Percentiles rank a stretch among this genome's conserved stretches.
These are phyloP conservation scores for Candida rishiriensis DNA, from an alignment of 805 yeast species.

Conservation along the genomic window DNA sequence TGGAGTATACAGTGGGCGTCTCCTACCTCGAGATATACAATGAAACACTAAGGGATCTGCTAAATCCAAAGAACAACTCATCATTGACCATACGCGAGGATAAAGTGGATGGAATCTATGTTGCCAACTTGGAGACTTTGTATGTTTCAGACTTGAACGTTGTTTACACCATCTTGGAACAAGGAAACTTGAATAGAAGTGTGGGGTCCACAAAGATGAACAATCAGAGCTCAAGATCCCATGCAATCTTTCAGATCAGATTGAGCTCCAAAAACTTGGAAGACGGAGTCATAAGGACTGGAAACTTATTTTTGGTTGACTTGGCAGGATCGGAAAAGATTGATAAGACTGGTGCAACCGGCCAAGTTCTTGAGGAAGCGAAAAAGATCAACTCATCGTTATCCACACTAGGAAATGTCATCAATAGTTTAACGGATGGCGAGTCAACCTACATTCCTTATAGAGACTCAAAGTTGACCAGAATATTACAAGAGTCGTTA, in stretches of 20 bases:
- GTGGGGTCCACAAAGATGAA: conserved; percentile 67
- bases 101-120: conserved; percentile 59
- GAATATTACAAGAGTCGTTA: conserved; percentile 71
- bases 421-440: conserved; percentile 70
- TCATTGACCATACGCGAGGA: conserved; percentile 60
- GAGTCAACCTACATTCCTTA: conserved; percentile 65
- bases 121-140: conserved; percentile 61
- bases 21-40: conserved; percentile 78
- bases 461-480: conserved; percentile 72
- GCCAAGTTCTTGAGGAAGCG: conserved; percentile 75
- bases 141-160: conserved; percentile 58
- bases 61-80: conserved; percentile 37
- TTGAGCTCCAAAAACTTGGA: conserved; percentile 54
- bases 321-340: conserved; percentile 85
- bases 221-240: conserved; percentile 71
- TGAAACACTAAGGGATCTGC: conserved; percentile 70
- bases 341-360: conserved; percentile 71
- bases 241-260: conserved; percentile 68
- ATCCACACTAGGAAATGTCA: conserved; percentile 75
- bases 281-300: conserved; percentile 55
- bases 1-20: conserved; percentile 63
- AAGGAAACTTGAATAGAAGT: conserved; percentile 54
- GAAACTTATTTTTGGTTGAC: conserved; percentile 72
- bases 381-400: conserved; percentile 78
- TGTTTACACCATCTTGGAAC: conserved; percentile 49